Evolutionary conservation across 1,284 basidiomycete genomes (phyloP), one percentile per base, ranked within the genome.

Genomic region (Fomitopsis betulina): DNA sequence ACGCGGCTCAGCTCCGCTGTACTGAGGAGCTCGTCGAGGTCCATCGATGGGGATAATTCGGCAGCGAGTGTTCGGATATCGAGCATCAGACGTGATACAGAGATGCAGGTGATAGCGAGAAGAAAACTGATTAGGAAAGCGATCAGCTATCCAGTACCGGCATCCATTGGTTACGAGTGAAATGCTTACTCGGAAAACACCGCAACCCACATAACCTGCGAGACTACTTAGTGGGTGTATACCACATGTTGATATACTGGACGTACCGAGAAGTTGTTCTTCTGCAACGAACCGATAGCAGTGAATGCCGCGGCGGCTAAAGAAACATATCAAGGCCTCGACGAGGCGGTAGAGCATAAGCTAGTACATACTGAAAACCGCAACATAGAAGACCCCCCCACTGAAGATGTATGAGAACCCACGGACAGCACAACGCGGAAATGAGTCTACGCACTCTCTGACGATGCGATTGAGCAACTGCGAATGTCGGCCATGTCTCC

Each of bases 71-170:
- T 70, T 40, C 65, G 68, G 49, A 70, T 70, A 60, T 63, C 66
- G 15, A 72, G 64, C 64, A 72, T 71, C 13, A 72, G 63, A 5
- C 68, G 67, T 7, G 70, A 72, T 12, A 71, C 67, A 13, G 68
- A 61, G 8, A 70, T 53, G 1, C 70, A 66, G 6, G 62, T 60
- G 19, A 69, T 55, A n/a, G 57, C 59, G 9, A 70, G 65, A 10
- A 68, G 39, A 19, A 66, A 56, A 57, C 71, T 71, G 5, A 30
- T 17, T 7, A 42, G 42, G 6, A 13, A n/a, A 30, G 25, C 30
- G n/a, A 15, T 23, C 21, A 27, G 25, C 30, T 15, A 15, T 27
- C 45, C 8, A 8, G 27, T 30, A 30, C 12, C 25, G 23, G 9
- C 3, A 8, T 21, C 6, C 15, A 30, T 17, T 17, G 13, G 6